Evolutionary conservation across 345 rosid genomes (phyloP), one percentile per base, ranked within the genome.

Genomic region (Geranium brycei): DNA sequence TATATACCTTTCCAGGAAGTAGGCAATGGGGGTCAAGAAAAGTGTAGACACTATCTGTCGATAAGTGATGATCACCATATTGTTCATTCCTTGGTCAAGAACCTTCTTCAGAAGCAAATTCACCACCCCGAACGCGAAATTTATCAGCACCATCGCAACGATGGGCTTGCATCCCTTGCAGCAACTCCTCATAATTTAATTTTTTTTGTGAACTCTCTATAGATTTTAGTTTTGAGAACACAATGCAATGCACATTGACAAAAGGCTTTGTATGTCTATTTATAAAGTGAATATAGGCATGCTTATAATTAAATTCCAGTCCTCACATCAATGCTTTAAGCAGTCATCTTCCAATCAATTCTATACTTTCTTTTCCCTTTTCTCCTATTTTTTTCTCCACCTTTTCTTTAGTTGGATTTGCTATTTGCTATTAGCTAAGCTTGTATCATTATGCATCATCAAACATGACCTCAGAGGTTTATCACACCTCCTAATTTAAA

Each of bases 41-140:
- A 77, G 23, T 53, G 88, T 71, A 31, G 88, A 80, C 60, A 81
- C 60, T 1, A 68, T 70, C n/a, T 73, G 83, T 14, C 91, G 88
- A 72, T 77, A 86, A 11, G 91, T 80, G 80, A 86, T 67, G 35
- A 86, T 72, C 53, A 86, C 88, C 63, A 81, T 72, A 70, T 70
- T 83, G 73, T 77, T 78, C 53, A 69, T 76, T 41, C 91, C 91
- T 41, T 64, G 71, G 23, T 73, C 78, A 57, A 83, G 76, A 58
- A 75, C 88, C 77, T 76, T 72, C 82, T 86, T 80, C 62, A 86
- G 83, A 63, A 86, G 79, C 69, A 86, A 72, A 71, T 86, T 86
- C 69, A 75, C 78, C 18, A 70, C 35, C 11, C 88, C 75, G 66
- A 86, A 86, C 1, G 73, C 73, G 63, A 81, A 82, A 38, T 83